Percentiles rank a stretch among this genome's conserved stretches.
Evolutionary conservation across 192 early-diverging fungal species (phyloP).

Genomic region (Martensiomyces pterosporus): DNA sequence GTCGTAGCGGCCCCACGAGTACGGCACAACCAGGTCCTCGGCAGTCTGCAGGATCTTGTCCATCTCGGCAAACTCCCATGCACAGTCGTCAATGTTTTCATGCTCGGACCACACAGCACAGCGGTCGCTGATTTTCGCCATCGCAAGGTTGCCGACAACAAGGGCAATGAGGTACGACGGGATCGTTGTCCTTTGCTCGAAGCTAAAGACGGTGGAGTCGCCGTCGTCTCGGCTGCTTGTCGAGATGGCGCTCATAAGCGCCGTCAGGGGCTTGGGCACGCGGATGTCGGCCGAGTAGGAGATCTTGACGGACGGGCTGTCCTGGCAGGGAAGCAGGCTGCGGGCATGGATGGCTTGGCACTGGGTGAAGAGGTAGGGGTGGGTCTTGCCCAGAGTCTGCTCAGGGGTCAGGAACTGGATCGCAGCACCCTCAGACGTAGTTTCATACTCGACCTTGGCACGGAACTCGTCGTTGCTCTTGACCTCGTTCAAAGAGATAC

Average conservation of each 20-base stretch:
- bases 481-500: constrained; percentile 49
- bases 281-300: constrained; percentile 81
- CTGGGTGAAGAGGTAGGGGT: constrained; percentile 96
- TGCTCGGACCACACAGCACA: constrained; percentile 95
- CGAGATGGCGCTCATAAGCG: constrained; percentile 88
- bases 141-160: constrained; percentile 79
- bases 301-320: constrained; percentile 81
- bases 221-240: constrained; percentile 56
- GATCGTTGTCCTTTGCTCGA: constrained; percentile 85
- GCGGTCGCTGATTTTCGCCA: constrained; percentile 76
- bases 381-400: constrained; percentile 90
- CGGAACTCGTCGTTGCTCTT: constrained; percentile 47
- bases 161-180: constrained; percentile 95
- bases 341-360: constrained; percentile 96
- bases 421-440: constrained; percentile 78
- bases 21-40: constrained; percentile 78
- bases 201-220: constrained; percentile 64
- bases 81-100: constrained; percentile 70
- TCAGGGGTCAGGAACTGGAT: constrained; percentile 85
- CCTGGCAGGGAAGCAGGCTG: constrained; percentile 86
- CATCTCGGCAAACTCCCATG: constrained; percentile 91
- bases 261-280: constrained; percentile 73
- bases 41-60: constrained; percentile 65
- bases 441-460: constrained; percentile 70
- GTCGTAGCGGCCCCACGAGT: constrained; percentile 96